These are phyloP conservation scores for Glaciozyma antarctica DNA, from an alignment of 768 basidiomycete species.

Conservation along the genomic window DNA sequence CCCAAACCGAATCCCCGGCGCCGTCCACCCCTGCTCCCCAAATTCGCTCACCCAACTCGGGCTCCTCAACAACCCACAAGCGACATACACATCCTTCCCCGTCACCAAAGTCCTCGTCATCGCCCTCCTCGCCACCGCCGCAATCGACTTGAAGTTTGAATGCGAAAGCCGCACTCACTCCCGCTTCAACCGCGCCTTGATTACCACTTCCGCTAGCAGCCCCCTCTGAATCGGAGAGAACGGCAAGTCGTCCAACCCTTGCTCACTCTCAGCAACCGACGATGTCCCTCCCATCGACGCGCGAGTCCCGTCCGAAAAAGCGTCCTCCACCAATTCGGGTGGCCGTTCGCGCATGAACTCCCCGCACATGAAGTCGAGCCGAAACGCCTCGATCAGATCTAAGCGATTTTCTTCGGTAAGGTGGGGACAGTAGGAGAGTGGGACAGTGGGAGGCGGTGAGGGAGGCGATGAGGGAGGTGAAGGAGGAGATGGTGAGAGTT, in stretches of 20 bases:
- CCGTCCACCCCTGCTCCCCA: constrained; percentile 12
- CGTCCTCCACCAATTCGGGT: constrained; percentile 2
- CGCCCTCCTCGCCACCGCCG: constrained; percentile 37
- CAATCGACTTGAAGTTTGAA: constrained; percentile 5
- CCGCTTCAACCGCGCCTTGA: constrained; percentile 5
- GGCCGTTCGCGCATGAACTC: not conserved
- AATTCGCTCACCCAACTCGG: constrained; percentile 19
- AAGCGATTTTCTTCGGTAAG: not conserved
- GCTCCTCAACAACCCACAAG: constrained; percentile 4
- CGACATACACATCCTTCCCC: constrained; percentile 6
- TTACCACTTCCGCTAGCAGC: constrained; percentile 14
- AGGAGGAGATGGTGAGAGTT: constrained; percentile 8
- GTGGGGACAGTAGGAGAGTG: not conserved
- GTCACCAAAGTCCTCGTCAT: constrained; percentile 25
- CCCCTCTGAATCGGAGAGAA: constrained; percentile 9
- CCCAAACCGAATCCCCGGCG: constrained; percentile 18
- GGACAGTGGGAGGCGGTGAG: constrained; percentile 6
- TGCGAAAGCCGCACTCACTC: constrained; percentile 4
- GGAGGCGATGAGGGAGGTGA: constrained; percentile 13
- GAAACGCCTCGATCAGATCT: constrained; percentile 16
- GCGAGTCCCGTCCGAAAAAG: constrained; percentile 6
- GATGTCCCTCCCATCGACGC: constrained; percentile 3
- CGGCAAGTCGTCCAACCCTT: constrained; percentile 2
- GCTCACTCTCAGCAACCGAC: not conserved
- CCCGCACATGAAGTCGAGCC: constrained; percentile 10